phyloP scores from a whole-genome alignment of 73 alveolate species.

The Stentor coeruleus region DNA sequence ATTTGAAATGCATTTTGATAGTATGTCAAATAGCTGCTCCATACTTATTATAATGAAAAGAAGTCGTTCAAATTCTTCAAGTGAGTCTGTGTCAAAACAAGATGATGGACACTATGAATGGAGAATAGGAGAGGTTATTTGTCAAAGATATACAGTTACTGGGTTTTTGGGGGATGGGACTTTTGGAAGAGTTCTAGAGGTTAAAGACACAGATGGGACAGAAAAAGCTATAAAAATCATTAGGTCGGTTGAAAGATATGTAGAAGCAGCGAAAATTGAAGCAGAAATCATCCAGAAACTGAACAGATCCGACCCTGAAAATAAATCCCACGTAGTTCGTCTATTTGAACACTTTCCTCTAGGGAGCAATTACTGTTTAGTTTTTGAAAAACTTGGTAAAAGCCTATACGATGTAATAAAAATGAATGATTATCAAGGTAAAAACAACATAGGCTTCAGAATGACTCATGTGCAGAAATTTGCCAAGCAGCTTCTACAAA shows the following conservation, averaged over 20 bases:
- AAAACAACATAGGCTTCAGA: conserved; percentile 74
- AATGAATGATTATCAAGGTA: conserved; percentile 76
- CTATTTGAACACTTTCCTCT: conserved; percentile 32
- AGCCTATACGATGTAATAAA: conserved; percentile 85
- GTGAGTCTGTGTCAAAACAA: not conserved
- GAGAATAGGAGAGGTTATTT: conserved; percentile 21
- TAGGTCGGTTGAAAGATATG: conserved; percentile 82
- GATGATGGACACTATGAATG: conserved; percentile 36
- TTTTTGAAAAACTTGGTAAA: conserved; percentile 88
- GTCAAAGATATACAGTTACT: conserved; percentile 38
- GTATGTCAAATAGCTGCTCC: conserved; percentile 11
- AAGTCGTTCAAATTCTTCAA: not conserved
- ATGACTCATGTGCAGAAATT: conserved; percentile 66
- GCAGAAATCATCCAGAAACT: conserved; percentile 70
- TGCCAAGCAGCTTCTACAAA: conserved; percentile 75
- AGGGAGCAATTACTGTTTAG: conserved; percentile 71
- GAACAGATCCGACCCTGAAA: conserved; percentile 34
- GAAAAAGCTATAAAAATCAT: conserved; percentile 79
- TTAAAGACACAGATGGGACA: conserved; percentile 33
- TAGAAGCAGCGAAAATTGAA: conserved; percentile 88
- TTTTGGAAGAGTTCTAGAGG: conserved; percentile 89
- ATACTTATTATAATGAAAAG: not conserved
- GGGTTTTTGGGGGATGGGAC: conserved; percentile 93
- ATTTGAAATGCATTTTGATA: not conserved
- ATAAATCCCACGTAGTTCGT: conserved; percentile 40